Conservation (phyloP, 1,284 basidiomycete genomes). For the Trichosporon faecale region DNA sequence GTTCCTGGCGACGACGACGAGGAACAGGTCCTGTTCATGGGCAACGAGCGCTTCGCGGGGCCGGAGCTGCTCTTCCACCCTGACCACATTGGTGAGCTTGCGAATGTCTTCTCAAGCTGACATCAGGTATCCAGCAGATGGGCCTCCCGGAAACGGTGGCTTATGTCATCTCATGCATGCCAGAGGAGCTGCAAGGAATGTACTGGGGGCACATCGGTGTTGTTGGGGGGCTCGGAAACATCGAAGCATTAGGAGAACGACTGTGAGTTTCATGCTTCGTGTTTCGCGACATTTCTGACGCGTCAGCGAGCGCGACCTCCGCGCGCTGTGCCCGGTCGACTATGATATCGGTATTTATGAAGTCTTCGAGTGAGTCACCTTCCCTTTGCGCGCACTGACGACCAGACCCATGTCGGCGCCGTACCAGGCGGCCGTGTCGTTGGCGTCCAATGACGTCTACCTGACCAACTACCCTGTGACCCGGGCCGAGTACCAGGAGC, state of each 20-base stretch:
- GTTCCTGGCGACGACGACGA: slow-evolving; percentile 45
- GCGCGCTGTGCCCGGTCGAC: slow-evolving; percentile 71
- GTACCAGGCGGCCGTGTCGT: slow-evolving; percentile 64
- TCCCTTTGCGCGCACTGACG: slow-evolving; percentile 24
- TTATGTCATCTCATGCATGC: slow-evolving; percentile 67
- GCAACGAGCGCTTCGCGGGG: slow-evolving; percentile 82
- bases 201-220: slow-evolving; percentile 91
- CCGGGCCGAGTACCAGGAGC: slow-evolving; percentile 74
- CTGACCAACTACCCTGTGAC: slow-evolving; percentile 63
- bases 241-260: slow-evolving; percentile 69
- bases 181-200: slow-evolving; percentile 76
- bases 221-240: slow-evolving; percentile 75
- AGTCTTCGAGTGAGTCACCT: slow-evolving; percentile 65
- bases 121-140: slow-evolving; percentile 67
- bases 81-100: slow-evolving; percentile 70
- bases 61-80: slow-evolving; percentile 87
- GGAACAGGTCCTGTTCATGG: slow-evolving; percentile 79
- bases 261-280: slow-evolving; percentile 55
- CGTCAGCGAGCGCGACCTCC: slow-evolving; percentile 60
- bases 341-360: slow-evolving; percentile 69
- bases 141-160: slow-evolving; percentile 75
- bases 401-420: slow-evolving; percentile 69
- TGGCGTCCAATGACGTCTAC: slow-evolving; percentile 58
- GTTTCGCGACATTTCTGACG: not conserved
- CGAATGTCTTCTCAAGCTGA: slow-evolving; percentile 2